Evolutionary conservation across 208 protist genomes (phyloP).

Genomic region (Borovskyia barvae): DNA sequence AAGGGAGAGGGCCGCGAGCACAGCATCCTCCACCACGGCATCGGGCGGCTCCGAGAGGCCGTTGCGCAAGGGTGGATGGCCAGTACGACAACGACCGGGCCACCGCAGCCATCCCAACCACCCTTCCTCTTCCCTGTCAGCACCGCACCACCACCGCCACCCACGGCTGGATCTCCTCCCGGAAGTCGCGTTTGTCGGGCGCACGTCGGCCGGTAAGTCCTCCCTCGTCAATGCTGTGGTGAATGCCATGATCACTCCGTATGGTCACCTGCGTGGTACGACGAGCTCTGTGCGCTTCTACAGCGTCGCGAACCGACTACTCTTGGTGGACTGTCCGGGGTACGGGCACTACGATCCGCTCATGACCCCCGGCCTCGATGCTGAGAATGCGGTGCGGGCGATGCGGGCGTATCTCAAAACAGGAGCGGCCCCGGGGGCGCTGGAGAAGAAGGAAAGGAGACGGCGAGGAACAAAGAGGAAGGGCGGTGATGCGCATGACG

Average conservation of each 20-base stretch:
- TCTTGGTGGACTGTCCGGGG: slow-evolving; percentile 86
- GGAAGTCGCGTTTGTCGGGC: slow-evolving; percentile 86
- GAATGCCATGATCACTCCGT: slow-evolving; percentile 79
- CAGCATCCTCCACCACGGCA: neutral
- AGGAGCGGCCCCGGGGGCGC: slow-evolving; percentile 13
- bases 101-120: too few relatives aligned
- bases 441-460: neutral
- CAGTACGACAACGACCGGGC: too few relatives aligned
- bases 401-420: slow-evolving; percentile 69
- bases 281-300: slow-evolving; percentile 81
- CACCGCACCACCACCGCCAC: too few relatives aligned
- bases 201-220: slow-evolving; percentile 84
- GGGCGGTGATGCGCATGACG: neutral
- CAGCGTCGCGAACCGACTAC: slow-evolving; percentile 51
- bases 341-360: slow-evolving; percentile 87
- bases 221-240: slow-evolving; percentile 86
- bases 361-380: slow-evolving; percentile 53
- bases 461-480: neutral
- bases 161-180: slow-evolving; percentile 39
- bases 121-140: too few relatives aligned
- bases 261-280: slow-evolving; percentile 84
- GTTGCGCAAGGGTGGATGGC: too few relatives aligned
- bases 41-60: too few relatives aligned
- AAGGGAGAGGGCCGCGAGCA: neutral
- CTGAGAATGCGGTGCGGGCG: slow-evolving; percentile 61